Evolutionary conservation across 2,329 filamentous ascomycete genomes (phyloP), one percentile per base, ranked within the genome.

Genomic region (Endothia cerciana): DNA sequence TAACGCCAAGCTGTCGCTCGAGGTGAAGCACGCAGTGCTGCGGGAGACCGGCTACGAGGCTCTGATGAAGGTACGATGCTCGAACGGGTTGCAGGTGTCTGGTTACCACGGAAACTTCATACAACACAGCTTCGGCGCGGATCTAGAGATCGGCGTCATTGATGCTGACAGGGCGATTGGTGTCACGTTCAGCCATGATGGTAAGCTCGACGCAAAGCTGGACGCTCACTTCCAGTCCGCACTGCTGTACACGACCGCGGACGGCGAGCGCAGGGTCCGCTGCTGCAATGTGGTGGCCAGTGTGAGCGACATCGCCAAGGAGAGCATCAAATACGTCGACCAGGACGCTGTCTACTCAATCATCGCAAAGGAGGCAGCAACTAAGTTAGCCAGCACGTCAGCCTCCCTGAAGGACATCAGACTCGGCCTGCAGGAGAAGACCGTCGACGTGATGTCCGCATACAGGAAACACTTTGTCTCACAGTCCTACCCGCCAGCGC

Each of bases 181-280:
- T 2, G 92, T 98, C 13, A 90, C 93, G 59, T 99, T 99, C 77
- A 91, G 87, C 72, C 97, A 99, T 77, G 95, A 99, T 74, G 95
- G 95, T 67, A 98, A 98, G 79, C 87, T 99, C n/a, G 95, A 99
- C 77, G 83, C 93, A 4, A 97, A 97, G 78, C 85, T 98, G 28
- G 95, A 99, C 77, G 94, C 94, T 8, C 95, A 99, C 79, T 99
- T 99, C 85, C 95, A 99, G 77, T 93, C 92, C 28, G 95, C 95
- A 1, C 82, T 99, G 2, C 85, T 99, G 1, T 99, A 99, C 79
- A 99, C 95, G 0, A 96, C 94, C 4, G 91, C 93, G 4, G 89
- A 86, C 60, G 95, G 95, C 4, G 89, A 99, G 78, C 89, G 95
- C 59, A 87, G 95, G 63, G 95, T 99, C 59, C 86, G 95, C 66